Base-by-base conservation (phyloP, 2,329 filamentous ascomycete genomes). In the Tolypocladium tundrense region DNA sequence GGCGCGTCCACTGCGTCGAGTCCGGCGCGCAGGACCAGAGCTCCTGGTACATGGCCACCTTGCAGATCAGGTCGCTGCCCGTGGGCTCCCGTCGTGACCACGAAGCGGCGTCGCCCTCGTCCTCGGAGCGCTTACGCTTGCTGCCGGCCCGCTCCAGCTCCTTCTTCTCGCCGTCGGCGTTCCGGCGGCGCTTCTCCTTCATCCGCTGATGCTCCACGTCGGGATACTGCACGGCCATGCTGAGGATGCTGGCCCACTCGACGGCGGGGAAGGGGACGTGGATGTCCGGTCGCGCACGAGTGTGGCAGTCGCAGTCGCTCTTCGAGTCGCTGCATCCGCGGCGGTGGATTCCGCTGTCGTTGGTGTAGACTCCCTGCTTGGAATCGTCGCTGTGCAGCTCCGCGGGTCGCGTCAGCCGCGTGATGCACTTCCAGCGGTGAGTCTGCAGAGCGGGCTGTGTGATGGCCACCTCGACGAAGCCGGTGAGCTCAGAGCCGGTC, bases 11-110 rank as follows among this genome's bases (percentile, higher is more conserved):
- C 63, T 73, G 69, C 52, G 67, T 68, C 19, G 71, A 72, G 58
- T 76, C 75, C 7, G 77, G 77, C 4, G 80, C 70, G 61, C 72
- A 72, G 4, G 82, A 86, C 77, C 80, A 85, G 41, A 87, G 76
- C 72, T 87, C 84, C 68, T 87, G 84, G 68, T 85, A 83, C 84
- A 87, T 87, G 67, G 82, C 82, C 52, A 86, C 82, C 68, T 80
- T 79, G 62, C 79, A 75, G 55, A 86, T 77, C 58, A 85, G 75
- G 50, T 85, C 81, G 65, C 80, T 80, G 62, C 79, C 78, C 1
- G 79, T 78, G 27, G 66, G 67, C 58, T 75, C 72, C 7, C 72
- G 70, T 2, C 72, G 69, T 6, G 71, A 66, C 72, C 72, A 75
- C 1, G 72, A 70, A 8, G 72, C 70, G 4, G 72, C 72, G 59